Evolutionary conservation across 495 filamentous ascomycete genomes (phyloP), one percentile per base, ranked within the genome.

Genomic region (Emericellopsis terricola): DNA sequence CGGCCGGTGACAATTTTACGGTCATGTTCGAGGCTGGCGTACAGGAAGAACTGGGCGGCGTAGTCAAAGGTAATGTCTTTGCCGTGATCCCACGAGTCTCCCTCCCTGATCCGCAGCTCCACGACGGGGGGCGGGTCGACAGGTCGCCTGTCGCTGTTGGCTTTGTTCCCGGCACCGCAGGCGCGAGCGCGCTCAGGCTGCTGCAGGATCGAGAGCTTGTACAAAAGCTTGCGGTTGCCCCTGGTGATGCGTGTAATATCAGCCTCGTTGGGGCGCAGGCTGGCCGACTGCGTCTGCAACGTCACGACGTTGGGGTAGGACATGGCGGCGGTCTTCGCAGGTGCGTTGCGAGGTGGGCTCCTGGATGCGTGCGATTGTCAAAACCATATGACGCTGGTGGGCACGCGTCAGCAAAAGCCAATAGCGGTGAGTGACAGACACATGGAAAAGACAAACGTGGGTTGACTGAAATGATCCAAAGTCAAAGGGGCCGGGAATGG

Each of bases 21-120:
- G 11, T 83, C 82, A 43, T 80, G 71, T 41, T 94, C 86, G 38
- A 97, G 67, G 0, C 86, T 92, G 6, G 85, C 85, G 47, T 80
- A 97, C 33, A 94, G 78, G 59, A 97, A 94, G 68, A 94, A 97
- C 56, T 92, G 93, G 48, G 87, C 86, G 47, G 92, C 87, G 57
- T 94, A 85, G 37, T 72, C 64, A 50, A 89, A 93, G 5, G 89
- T 96, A 46, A 94, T 79, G 43, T 89, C 80, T 36, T 71, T 73
- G 34, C 60, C 64, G 28, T 44, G 45, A 34, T 62, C 56, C 40
- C 57, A 59, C 0, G 45, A 53, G n/a, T 79, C 71, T 17, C 79
- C 83, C 48, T 93, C 79, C 41, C 73, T 85, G 31, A 97, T 77
- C 34, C 76, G 79, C 34, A 97, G 57, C 53, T 91, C 81, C n/a